These are phyloP conservation scores for Marchantia polymorpha DNA, from an alignment of 225 moss, liverwort and hornwort genomes.

Conservation along the genomic window DNA sequence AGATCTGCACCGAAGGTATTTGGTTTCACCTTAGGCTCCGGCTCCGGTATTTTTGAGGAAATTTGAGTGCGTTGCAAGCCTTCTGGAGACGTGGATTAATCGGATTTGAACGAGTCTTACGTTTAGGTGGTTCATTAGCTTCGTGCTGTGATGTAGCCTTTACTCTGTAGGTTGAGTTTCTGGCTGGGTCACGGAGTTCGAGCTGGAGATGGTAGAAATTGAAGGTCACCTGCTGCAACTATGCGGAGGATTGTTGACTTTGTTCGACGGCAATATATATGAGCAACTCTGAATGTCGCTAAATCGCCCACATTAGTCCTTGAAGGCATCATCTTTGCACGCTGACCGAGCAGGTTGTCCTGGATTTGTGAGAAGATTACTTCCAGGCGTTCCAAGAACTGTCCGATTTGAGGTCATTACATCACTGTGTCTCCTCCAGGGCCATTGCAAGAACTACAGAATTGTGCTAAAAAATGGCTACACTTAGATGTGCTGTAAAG, in stretches of 20 bases:
- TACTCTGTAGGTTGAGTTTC: background rate
- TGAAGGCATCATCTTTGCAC: background rate
- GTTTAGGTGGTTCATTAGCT: background rate
- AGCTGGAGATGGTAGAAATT: background rate
- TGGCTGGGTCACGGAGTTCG: no score
- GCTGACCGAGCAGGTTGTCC: background rate
- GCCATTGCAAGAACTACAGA: no score
- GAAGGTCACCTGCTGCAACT: background rate
- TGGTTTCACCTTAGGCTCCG: background rate
- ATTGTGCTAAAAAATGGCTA: no score
- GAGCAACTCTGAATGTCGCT: background rate
- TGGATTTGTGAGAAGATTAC: background rate
- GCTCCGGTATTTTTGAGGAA: no score
- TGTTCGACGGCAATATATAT: background rate
- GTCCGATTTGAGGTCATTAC: no score
- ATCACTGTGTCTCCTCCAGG: no score
- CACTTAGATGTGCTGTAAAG: no score
- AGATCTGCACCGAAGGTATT: background rate
- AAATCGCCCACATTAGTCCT: background rate
- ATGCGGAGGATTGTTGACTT: background rate
- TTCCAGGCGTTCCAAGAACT: no score
- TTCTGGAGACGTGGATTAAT: background rate
- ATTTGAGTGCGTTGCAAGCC: slow-evolving; percentile 12
- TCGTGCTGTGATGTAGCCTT: background rate
- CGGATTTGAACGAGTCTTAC: background rate